Evolutionary conservation across 2,329 filamentous ascomycete species (phyloP).

Genomic region (Leptographium wingfieldii): DNA sequence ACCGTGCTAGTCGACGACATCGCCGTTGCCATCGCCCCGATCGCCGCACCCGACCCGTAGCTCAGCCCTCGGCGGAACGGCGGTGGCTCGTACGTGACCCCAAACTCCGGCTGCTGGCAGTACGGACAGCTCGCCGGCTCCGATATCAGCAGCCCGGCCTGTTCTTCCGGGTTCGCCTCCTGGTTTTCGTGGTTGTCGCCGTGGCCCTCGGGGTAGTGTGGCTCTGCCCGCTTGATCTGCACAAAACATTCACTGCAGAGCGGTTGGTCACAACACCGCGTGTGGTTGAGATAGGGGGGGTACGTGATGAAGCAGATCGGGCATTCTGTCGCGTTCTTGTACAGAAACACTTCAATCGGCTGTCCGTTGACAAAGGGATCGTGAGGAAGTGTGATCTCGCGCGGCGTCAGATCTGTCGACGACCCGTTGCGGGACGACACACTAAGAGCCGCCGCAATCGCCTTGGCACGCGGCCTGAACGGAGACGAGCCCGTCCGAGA

Average conservation of each 20-base stretch:
- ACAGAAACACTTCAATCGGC: slow-evolving; percentile 80
- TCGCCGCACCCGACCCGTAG: slow-evolving; percentile 25
- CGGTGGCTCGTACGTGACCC: slow-evolving; percentile 86
- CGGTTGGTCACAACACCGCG: slow-evolving; percentile 85
- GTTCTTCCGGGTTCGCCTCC: slow-evolving; percentile 31
- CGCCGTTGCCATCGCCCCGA: slow-evolving; percentile 45
- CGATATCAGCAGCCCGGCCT: slow-evolving; percentile 61
- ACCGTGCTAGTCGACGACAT: slow-evolving; percentile 82
- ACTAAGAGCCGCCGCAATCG: slow-evolving; percentile 68
- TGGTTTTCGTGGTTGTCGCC: slow-evolving; percentile 26
- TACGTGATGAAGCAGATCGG: slow-evolving; percentile 97
- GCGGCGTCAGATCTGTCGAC: slow-evolving; percentile 57
- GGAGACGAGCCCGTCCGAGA: slow-evolving; percentile 37
- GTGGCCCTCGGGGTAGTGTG: slow-evolving; percentile 72
- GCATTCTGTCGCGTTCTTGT: slow-evolving; percentile 83
- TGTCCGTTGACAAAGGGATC: slow-evolving; percentile 93
- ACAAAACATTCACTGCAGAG: slow-evolving; percentile 99
- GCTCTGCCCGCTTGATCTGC: slow-evolving; percentile 90
- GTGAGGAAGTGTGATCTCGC: slow-evolving; percentile 65
- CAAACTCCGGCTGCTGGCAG: slow-evolving; percentile 89
- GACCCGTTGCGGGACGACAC: slow-evolving; percentile 61
- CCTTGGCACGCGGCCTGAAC: slow-evolving; percentile 79
- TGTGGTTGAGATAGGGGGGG: slow-evolving; percentile 86
- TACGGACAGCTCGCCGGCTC: slow-evolving; percentile 90
- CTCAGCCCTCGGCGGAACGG: slow-evolving; percentile 73